Percentiles rank a stretch among this genome's conserved stretches.
Conservation (phyloP, 1,284 basidiomycete genomes). For the Cryptococcus hybrid region DNA sequence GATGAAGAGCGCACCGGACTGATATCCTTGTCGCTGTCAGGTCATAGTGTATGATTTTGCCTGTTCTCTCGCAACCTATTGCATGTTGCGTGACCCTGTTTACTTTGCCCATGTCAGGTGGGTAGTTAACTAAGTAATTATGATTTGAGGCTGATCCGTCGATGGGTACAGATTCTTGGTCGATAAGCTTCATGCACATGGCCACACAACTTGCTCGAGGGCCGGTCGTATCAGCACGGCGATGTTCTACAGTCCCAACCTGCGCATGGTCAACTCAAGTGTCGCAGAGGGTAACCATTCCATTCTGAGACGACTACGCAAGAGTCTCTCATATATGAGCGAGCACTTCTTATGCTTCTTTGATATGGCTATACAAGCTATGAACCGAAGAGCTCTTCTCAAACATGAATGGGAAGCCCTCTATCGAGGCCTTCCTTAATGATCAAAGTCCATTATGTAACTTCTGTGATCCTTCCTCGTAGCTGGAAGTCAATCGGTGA, state of each 20-base stretch:
- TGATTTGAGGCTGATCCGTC: not conserved
- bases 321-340: not conserved
- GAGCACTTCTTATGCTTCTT: not conserved
- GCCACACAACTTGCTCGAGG: not conserved
- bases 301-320: not conserved
- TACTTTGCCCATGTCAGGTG: not conserved
- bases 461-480: too few species aligned
- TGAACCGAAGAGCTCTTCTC: not conserved
- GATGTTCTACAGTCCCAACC: not conserved
- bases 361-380: not conserved
- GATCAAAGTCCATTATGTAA: too few species aligned
- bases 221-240: not conserved
- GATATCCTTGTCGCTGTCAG: not conserved
- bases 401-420: too few species aligned
- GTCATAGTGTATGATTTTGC: not conserved
- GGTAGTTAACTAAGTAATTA: not conserved
- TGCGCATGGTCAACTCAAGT: not conserved
- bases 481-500: too few species aligned
- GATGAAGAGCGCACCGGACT: not conserved
- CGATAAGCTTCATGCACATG: not conserved
- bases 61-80: not conserved
- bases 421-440: too few species aligned
- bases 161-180: not conserved
- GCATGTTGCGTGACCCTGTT: not conserved
- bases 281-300: not conserved